Evolutionary conservation across 345 rosid genomes (phyloP).

Genomic region (Salix purpurea): DNA sequence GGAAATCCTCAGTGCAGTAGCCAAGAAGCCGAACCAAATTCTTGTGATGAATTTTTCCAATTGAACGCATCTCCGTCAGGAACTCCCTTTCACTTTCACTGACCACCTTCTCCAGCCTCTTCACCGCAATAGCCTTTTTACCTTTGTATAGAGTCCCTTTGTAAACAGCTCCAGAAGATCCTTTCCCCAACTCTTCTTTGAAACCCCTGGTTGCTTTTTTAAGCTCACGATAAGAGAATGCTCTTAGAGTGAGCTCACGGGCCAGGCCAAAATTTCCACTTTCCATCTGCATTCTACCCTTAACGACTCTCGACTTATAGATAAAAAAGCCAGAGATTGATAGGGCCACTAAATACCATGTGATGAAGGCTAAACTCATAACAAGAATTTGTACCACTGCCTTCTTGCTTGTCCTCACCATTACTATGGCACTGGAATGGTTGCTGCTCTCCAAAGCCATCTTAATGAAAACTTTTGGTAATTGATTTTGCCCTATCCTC

Average conservation of each 20-base stretch:
- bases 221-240: conserved; percentile 8
- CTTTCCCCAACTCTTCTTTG: conserved; percentile 14
- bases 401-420: not conserved
- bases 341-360: not conserved
- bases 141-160: conserved; percentile 15
- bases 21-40: conserved; percentile 9
- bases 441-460: not conserved
- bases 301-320: not conserved
- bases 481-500: not conserved
- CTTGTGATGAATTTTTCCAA: conserved; percentile 14
- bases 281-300: not conserved
- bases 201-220: conserved; percentile 4
- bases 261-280: conserved; percentile 4
- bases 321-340: not conserved
- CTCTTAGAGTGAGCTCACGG: not conserved
- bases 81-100: conserved; percentile 21
- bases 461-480: not conserved
- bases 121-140: conserved; percentile 14
- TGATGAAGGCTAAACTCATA: not conserved
- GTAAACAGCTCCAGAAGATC: conserved; percentile 21
- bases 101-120: conserved; percentile 22
- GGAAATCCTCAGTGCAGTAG: conserved; percentile 1
- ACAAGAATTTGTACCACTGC: not conserved
- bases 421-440: too few species aligned
- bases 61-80: conserved; percentile 13